Conservation (phyloP, 2,329 filamentous ascomycete genomes). For the Colletotrichum falcatum region DNA sequence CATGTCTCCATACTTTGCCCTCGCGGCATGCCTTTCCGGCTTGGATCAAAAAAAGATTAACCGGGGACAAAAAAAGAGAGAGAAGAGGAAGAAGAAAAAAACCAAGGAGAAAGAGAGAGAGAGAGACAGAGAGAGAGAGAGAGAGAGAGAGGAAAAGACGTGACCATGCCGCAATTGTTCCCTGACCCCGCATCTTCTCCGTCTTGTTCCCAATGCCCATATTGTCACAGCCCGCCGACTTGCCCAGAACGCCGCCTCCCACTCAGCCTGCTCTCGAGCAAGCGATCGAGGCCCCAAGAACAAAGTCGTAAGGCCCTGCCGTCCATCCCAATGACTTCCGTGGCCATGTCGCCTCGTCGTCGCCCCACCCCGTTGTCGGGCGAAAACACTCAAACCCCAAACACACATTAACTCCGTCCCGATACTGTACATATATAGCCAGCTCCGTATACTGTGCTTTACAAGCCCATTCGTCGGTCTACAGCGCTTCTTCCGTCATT, state of each 20-base stretch:
- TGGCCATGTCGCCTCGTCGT: conserved; percentile 24
- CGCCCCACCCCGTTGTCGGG: conserved; percentile 11
- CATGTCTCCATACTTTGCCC: conserved; percentile 5
- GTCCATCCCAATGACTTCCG: conserved; percentile 25
- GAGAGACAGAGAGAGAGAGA: not conserved
- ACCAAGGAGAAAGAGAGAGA: not conserved
- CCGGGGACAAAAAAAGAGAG: no score
- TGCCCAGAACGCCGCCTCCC: conserved; percentile 34
- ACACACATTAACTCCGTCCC: conserved; percentile 39
- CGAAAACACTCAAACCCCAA: conserved; percentile 28
- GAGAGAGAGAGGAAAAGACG: not conserved
- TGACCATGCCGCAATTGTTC: conserved; percentile 18
- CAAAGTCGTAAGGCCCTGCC: conserved; percentile 15
- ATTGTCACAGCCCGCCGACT: conserved; percentile 27
- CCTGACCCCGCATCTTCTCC: conserved; percentile 8
- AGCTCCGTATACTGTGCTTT: conserved; percentile 36
- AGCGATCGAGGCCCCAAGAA: conserved; percentile 24
- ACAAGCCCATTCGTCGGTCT: conserved; percentile 28
- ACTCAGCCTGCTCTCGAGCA: conserved; percentile 20
- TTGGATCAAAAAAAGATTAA: not conserved
- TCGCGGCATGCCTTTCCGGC: conserved; percentile 12
- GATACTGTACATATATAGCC: conserved; percentile 41
- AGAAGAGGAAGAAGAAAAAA: not conserved
- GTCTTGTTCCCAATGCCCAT: conserved; percentile 22
- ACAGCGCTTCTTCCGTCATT: conserved; percentile 19